phyloP scores from a whole-genome alignment of 495 filamentous ascomycete genomes.

The Aspergillus baeticus region DNA sequence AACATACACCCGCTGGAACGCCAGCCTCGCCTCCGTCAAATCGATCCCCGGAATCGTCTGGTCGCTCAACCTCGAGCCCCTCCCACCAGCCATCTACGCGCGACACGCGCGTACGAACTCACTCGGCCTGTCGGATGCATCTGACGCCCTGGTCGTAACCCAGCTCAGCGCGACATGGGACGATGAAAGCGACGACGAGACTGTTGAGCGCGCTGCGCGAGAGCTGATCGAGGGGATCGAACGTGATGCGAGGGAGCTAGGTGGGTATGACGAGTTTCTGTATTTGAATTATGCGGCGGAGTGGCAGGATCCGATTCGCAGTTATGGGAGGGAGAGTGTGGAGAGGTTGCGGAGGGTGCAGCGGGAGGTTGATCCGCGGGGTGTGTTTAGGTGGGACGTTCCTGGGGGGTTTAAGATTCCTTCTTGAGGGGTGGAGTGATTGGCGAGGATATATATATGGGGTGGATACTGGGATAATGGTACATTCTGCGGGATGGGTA shows the following conservation, averaged over 20 bases:
- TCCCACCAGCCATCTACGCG: conserved; percentile 23
- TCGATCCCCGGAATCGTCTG: conserved; percentile 19
- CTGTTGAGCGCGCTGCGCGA: conserved; percentile 9
- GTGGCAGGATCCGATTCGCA: conserved; percentile 30
- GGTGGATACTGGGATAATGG: no score
- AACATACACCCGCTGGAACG: conserved; percentile 18
- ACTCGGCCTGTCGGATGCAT: conserved; percentile 14
- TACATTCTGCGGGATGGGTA: no score
- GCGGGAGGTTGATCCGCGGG: conserved; percentile 40
- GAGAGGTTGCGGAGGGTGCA: conserved; percentile 25
- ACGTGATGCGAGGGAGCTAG: conserved; percentile 12
- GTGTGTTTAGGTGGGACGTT: conserved; percentile 11
- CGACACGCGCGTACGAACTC: conserved; percentile 13
- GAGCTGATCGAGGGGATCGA: conserved; percentile 15
- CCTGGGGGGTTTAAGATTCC: conserved; percentile 14
- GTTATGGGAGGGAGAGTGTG: conserved; percentile 40
- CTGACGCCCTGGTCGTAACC: conserved; percentile 15
- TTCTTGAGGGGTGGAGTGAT: no score
- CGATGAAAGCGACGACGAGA: conserved; percentile 18
- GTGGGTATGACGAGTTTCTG: conserved; percentile 19
- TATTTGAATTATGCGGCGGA: conserved; percentile 31
- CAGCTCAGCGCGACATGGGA: conserved; percentile 22
- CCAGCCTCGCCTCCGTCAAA: conserved; percentile 9
- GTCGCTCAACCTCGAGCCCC: conserved; percentile 25
- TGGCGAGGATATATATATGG: no score